A percentile compares a stretch with the other conserved stretches of the same genome.
phyloP scores from a whole-genome alignment of 2,329 filamentous ascomycete genomes.

The Tolypocladium paradoxum region DNA sequence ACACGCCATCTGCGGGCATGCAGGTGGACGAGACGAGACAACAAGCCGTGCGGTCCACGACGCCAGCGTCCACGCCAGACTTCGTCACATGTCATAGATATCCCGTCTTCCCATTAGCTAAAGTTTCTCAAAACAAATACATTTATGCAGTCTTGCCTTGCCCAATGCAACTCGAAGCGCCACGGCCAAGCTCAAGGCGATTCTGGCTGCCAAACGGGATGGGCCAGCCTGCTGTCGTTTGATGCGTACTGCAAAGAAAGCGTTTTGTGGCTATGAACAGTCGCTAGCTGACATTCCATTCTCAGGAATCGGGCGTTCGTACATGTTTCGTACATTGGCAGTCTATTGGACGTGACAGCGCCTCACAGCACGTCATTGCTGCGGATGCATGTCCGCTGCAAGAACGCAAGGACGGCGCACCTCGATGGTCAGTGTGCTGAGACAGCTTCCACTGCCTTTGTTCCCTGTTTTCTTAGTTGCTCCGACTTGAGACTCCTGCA shows the following conservation, averaged over 20 bases:
- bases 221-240: conserved; percentile 19
- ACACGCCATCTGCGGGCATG: not conserved
- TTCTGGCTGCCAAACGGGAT: conserved; percentile 12
- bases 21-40: not conserved
- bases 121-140: not conserved
- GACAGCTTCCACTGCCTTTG: not conserved
- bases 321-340: not conserved
- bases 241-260: not conserved
- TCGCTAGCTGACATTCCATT: not conserved
- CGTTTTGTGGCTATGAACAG: not conserved
- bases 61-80: not conserved
- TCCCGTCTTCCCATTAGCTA: not conserved
- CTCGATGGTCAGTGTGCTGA: not conserved
- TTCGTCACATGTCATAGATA: not conserved
- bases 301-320: not conserved
- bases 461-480: conserved; percentile 4
- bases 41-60: not conserved
- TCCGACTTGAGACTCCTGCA: too few species aligned
- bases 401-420: not conserved
- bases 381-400: not conserved
- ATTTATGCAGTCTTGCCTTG: not conserved
- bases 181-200: not conserved
- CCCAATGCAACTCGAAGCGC: not conserved
- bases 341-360: conserved; percentile 31
- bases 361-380: conserved; percentile 23